A percentile compares a stretch with the other conserved stretches of the same genome.
Evolutionary conservation across 2,329 filamentous ascomycete species (phyloP).

Genomic region (Zymoseptoria ardabiliae): DNA sequence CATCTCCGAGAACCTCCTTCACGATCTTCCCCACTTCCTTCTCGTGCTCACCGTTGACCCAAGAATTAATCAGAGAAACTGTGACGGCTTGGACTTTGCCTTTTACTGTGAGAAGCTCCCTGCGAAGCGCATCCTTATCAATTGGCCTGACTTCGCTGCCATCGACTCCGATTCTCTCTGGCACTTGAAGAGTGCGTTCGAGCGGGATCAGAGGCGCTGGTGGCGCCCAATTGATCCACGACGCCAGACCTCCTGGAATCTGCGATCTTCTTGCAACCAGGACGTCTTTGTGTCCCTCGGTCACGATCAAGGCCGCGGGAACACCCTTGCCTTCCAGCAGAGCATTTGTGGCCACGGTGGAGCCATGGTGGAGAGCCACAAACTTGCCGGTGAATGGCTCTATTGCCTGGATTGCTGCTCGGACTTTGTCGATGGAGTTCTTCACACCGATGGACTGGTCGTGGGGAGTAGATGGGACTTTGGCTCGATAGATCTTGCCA

Average conservation of each 20-base stretch:
- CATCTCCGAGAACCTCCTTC: constrained; percentile 19
- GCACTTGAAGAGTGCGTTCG: constrained; percentile 20
- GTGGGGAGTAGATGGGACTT: constrained; percentile 22
- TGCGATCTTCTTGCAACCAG: constrained; percentile 21
- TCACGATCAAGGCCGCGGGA: constrained; percentile 21
- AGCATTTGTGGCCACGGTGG: constrained; percentile 22
- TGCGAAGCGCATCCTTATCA: constrained; percentile 17
- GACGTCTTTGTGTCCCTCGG: constrained; percentile 24
- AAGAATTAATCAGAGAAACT: constrained; percentile 21
- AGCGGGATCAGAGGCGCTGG: constrained; percentile 22
- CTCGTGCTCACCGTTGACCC: constrained; percentile 23
- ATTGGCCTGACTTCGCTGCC: constrained; percentile 19
- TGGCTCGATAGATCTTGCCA: constrained; percentile 21
- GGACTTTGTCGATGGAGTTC: constrained; percentile 22
- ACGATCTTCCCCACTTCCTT: constrained; percentile 19
- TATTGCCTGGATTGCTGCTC: constrained; percentile 17
- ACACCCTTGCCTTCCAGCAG: constrained; percentile 23
- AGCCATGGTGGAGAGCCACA: constrained; percentile 21
- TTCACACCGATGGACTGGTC: constrained; percentile 24
- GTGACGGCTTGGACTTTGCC: constrained; percentile 24
- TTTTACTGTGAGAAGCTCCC: constrained; percentile 20
- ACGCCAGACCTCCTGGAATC: constrained; percentile 22
- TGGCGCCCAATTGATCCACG: constrained; percentile 23
- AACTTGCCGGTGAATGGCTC: constrained; percentile 22
- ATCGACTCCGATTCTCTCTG: constrained; percentile 21